Conservation (phyloP, 306 rosid genomes). For the Vigna trinervia region DNA sequence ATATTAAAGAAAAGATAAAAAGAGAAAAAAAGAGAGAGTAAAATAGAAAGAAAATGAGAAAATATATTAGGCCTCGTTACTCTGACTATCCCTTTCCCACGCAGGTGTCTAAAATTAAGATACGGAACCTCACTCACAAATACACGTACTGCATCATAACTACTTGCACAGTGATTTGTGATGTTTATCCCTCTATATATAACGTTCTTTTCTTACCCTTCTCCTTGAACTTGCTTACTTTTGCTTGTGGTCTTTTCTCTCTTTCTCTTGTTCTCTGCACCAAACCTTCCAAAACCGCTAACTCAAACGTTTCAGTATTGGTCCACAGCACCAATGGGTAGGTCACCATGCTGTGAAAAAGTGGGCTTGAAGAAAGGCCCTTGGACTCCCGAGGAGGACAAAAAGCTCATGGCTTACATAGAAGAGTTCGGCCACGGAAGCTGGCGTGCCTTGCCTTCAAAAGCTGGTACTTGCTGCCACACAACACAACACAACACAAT, state of each 20-base stretch:
- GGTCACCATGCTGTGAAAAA: slow-evolving; percentile 58
- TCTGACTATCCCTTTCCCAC: background rate
- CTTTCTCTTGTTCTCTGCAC: background rate
- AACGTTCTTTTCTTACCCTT: background rate
- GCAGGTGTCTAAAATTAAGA: slow-evolving; percentile 34
- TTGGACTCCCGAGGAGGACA: slow-evolving; percentile 70
- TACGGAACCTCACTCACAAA: slow-evolving; percentile 25
- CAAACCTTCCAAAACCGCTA: background rate
- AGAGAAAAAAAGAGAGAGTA: too few species aligned
- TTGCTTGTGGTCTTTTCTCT: background rate
- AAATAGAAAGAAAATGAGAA: background rate
- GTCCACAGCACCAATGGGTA: slow-evolving; percentile 51
- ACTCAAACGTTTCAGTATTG: slow-evolving; percentile 2
- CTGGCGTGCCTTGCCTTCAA: slow-evolving; percentile 70
- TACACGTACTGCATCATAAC: slow-evolving; percentile 24
- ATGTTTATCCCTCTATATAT: slow-evolving; percentile 31
- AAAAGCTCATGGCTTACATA: slow-evolving; percentile 62
- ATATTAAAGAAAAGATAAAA: background rate
- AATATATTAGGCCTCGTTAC: background rate
- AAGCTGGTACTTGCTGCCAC: slow-evolving; percentile 51
- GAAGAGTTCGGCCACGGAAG: slow-evolving; percentile 70
- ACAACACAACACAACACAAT: too few species aligned
- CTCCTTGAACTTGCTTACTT: slow-evolving; percentile 31
- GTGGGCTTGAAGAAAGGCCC: slow-evolving; percentile 66
- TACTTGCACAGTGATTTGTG: background rate